Evolutionary conservation across 2,329 filamentous ascomycete species (phyloP).

Genomic region (Cryphonectria naterciae): DNA sequence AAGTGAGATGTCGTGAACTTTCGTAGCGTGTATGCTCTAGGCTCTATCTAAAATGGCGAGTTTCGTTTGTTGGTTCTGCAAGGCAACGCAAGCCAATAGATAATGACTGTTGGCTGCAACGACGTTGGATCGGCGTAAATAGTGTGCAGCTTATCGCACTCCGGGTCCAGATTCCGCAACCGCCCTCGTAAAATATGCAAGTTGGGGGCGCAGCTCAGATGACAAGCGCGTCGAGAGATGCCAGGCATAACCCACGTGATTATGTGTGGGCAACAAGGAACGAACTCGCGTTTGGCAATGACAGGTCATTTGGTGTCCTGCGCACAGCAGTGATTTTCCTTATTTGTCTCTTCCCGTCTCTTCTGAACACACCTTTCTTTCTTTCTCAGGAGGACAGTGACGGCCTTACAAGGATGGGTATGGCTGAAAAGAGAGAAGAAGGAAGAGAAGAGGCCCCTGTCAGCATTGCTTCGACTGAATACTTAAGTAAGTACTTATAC

Average conservation of each 20-base stretch:
- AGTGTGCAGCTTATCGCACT: neutral
- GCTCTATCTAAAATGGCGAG: constrained; percentile 4
- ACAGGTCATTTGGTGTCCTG: neutral
- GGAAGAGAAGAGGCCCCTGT: neutral
- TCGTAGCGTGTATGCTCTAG: constrained; percentile 9
- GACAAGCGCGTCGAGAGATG: neutral
- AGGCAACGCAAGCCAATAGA: constrained; percentile 19
- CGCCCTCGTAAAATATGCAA: neutral
- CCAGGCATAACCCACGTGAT: neutral
- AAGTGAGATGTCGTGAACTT: neutral
- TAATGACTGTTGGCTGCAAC: constrained; percentile 10
- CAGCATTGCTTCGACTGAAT: neutral
- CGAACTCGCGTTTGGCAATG: neutral
- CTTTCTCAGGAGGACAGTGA: too few relatives aligned
- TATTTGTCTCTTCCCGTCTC: too few relatives aligned
- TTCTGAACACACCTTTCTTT: too few relatives aligned
- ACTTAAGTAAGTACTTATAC: neutral
- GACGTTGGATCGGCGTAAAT: neutral
- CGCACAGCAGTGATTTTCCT: neutral
- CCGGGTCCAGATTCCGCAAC: neutral
- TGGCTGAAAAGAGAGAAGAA: neutral
- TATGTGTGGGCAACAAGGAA: neutral
- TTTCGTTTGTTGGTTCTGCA: constrained; percentile 18
- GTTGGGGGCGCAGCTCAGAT: neutral
- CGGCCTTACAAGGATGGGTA: neutral